A percentile compares a stretch with the other conserved stretches of the same genome.
Evolutionary conservation across 2,329 filamentous ascomycete species (phyloP).

Genomic region (Incumbomyces delicatus): DNA sequence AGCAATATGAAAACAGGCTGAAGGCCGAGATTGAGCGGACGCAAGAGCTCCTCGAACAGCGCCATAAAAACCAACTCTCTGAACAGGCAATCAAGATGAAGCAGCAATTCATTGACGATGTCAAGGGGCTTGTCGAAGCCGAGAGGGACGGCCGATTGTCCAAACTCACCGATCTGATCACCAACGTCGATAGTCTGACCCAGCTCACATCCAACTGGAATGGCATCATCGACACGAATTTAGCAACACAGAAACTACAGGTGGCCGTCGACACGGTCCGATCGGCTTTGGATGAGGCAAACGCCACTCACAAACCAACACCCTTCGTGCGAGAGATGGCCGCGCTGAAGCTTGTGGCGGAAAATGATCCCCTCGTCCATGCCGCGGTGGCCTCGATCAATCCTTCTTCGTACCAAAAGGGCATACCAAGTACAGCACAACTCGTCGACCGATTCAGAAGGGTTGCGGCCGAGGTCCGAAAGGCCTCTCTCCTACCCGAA

Average conservation of each 20-base stretch:
- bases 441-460: conserved; percentile 93
- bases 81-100: conserved; percentile 87
- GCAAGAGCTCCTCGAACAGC: conserved; percentile 70
- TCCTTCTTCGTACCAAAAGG: conserved; percentile 83
- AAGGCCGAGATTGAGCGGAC: conserved; percentile 69
- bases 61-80: conserved; percentile 71
- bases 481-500: conserved; percentile 83
- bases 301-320: conserved; percentile 43
- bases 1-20: conserved; percentile 70
- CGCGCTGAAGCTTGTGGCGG: conserved; percentile 83
- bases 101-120: conserved; percentile 67
- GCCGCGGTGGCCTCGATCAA: conserved; percentile 96
- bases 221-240: conserved; percentile 76
- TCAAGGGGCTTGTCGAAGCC: conserved; percentile 72
- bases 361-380: conserved; percentile 74
- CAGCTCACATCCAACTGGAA: conserved; percentile 83
- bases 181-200: conserved; percentile 73
- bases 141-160: conserved; percentile 81
- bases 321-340: conserved; percentile 91
- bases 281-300: conserved; percentile 63
- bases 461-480: conserved; percentile 84
- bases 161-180: conserved; percentile 70
- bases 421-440: conserved; percentile 71
- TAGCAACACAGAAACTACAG: conserved; percentile 91
- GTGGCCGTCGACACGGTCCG: conserved; percentile 91